These are phyloP conservation scores for Clonostachys rosea DNA, from an alignment of 2,329 filamentous ascomycete genomes.

Conservation along the genomic window DNA sequence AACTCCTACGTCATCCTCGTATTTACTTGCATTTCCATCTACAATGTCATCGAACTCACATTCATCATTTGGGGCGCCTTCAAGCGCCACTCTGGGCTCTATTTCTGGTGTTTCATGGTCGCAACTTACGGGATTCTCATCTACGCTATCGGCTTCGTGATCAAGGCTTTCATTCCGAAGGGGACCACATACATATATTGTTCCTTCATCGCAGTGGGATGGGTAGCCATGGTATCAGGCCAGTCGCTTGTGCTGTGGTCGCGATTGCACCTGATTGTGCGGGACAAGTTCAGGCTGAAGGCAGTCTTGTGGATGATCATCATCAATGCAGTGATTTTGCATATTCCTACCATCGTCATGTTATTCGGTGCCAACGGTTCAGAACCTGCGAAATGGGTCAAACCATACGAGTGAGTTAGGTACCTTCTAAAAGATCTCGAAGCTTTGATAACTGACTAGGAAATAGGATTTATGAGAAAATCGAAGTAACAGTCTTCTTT, in stretches of 20 bases:
- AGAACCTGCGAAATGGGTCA: conserved; percentile 7
- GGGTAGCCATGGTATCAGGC: conserved; percentile 51
- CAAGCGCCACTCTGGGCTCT: conserved; percentile 23
- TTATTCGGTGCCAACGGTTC: conserved; percentile 42
- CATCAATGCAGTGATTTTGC: conserved; percentile 44
- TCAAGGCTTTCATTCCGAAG: conserved; percentile 20
- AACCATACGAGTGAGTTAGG: conserved; percentile 18
- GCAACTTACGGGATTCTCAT: conserved; percentile 24
- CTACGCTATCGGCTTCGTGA: conserved; percentile 37
- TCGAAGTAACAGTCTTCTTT: conserved; percentile 52
- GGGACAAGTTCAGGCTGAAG: conserved; percentile 39
- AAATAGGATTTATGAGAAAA: conserved; percentile 40
- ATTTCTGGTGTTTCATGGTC: conserved; percentile 31
- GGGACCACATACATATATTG: conserved; percentile 2
- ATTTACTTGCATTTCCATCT: conserved; percentile 22
- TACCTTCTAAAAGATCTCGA: too few species aligned
- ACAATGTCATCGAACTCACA: conserved; percentile 27
- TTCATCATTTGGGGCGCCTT: conserved; percentile 28
- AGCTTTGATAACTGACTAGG: too few species aligned
- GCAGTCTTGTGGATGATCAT: conserved; percentile 54
- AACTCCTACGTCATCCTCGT: conserved; percentile 13
- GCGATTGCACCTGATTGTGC: conserved; percentile 53
- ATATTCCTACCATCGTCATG: conserved; percentile 48
- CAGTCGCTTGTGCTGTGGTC: conserved; percentile 60
- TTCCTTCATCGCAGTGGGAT: conserved; percentile 14